Base-by-base conservation (phyloP, 805 yeast species). In the Cyberlindnera maritima region DNA sequence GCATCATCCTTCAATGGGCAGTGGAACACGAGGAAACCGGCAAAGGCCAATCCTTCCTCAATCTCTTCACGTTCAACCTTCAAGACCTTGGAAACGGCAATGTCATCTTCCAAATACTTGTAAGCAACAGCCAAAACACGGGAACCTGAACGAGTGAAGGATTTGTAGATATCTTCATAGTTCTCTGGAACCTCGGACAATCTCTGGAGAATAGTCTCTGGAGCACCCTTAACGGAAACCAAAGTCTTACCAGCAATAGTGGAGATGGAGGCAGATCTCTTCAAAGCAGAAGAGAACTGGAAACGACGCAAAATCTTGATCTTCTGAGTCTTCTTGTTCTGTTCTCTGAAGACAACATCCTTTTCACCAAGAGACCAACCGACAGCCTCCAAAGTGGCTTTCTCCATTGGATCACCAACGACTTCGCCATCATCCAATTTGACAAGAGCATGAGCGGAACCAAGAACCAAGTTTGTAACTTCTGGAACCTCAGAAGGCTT, bases 331-430 rank as follows among this genome's bases (percentile, higher is more conserved):
- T 60, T 56, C 14, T 56, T 70, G 4, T 56, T 53, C 2, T 54
- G 54, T 36, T 64, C 61, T 64, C 81, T 78, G 51, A 75, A 77
- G 38, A 86, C 85, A 43, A 76, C 66, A 62, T 90, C 96, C 55
- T 89, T 87, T 46, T 75, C 77, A 44, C 85, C 88, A 53, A 94
- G 85, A 35, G 72, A 74, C 97, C 97, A 94, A 26, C 82, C 81
- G 48, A 94, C 79, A 36, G 96, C 92, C 56, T 82, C 83, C 58
- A 94, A 74, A 44, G 99, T 94, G 23, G 95, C 97, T 69, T 90
- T 89, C 70, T 94, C 99, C 98, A 94, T 92, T 53, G 99, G 97
- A 63, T 94, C 99, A 69, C 99, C 99, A 51, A 94, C 99, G 57
- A 91, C 80, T 53, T 94, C 98, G 58, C 98, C 99, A 64, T 91